Evolutionary conservation across 768 basidiomycete species (phyloP).

Genomic region (Lactarius sanguifluus): DNA sequence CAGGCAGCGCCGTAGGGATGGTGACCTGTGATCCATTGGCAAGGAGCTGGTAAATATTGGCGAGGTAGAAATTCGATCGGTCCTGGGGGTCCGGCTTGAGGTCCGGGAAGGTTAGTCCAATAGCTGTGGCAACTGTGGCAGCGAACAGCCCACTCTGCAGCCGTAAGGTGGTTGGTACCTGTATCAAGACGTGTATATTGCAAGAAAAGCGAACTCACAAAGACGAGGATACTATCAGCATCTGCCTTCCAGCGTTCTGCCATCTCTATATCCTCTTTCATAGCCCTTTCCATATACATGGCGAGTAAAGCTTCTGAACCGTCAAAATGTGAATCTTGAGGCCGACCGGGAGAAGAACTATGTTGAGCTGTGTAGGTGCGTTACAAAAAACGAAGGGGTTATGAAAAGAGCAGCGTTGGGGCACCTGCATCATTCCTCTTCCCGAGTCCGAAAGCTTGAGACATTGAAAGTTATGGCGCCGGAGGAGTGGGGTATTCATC

Average conservation of each 20-base stretch:
- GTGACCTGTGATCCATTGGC: constrained; percentile 8
- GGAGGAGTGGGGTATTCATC: too few species aligned
- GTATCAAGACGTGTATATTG: background rate
- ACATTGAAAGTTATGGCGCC: background rate
- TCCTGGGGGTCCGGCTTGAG: constrained; percentile 24
- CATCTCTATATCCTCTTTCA: background rate
- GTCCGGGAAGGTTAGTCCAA: constrained; percentile 16
- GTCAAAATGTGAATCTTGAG: background rate
- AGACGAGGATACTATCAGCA: constrained; percentile 1
- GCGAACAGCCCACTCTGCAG: constrained; percentile 24
- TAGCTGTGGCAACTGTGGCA: constrained; percentile 21
- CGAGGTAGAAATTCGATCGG: constrained; percentile 16
- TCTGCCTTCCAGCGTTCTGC: background rate
- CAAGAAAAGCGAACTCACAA: background rate
- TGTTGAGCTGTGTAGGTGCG: background rate
- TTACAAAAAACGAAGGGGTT: background rate
- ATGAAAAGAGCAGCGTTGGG: background rate
- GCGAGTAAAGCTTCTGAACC: background rate
- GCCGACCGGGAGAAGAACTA: background rate
- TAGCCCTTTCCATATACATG: background rate
- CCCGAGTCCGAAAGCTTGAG: background rate
- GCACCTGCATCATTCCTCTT: background rate
- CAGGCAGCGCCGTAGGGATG: background rate
- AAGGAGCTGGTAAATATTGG: constrained; percentile 16
- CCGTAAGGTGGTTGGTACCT: background rate